A percentile compares a stretch with the other conserved stretches of the same genome.
phyloP scores from a whole-genome alignment of 352 stramenopile genomes.

The Phytophthora chlamydospora region DNA sequence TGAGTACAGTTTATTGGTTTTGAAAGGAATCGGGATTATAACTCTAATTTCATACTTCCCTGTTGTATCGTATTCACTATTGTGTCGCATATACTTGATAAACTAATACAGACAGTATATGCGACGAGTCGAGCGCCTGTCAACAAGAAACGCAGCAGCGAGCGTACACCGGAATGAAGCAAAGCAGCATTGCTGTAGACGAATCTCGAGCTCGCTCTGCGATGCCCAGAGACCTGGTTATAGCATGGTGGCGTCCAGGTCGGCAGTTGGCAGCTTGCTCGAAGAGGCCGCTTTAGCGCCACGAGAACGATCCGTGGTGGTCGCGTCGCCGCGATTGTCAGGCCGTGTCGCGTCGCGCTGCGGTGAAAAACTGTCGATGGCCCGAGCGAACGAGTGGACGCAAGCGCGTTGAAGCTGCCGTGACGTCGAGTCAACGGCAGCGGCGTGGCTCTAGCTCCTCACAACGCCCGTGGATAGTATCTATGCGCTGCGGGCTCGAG shows the following conservation, averaged over 20 bases:
- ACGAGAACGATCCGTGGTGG: not conserved
- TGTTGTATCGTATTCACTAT: too few species aligned
- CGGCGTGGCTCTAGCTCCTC: too few species aligned
- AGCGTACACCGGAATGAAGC: slow-evolving; percentile 8
- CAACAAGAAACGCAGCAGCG: slow-evolving; percentile 1
- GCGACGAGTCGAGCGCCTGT: slow-evolving; percentile 11
- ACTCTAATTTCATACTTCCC: too few species aligned
- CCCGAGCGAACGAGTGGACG: slow-evolving; percentile 1
- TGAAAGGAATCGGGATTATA: too few species aligned
- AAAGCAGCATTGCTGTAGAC: slow-evolving; percentile 8
- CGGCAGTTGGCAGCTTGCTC: not conserved
- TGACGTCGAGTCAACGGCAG: not conserved
- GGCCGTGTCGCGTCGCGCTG: not conserved
- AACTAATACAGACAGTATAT: not conserved
- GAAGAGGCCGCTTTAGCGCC: not conserved
- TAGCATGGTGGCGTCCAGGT: not conserved
- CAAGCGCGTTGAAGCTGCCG: not conserved
- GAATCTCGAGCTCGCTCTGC: slow-evolving; percentile 12
- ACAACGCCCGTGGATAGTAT: too few species aligned
- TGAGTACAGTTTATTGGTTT: too few species aligned
- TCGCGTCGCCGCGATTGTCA: not conserved
- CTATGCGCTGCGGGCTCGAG: too few species aligned
- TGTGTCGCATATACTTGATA: too few species aligned
- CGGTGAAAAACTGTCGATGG: not conserved
- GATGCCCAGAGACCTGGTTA: slow-evolving; percentile 1